Base-by-base conservation (phyloP, 805 yeast genomes). In the Clavispora phyllophila region DNA sequence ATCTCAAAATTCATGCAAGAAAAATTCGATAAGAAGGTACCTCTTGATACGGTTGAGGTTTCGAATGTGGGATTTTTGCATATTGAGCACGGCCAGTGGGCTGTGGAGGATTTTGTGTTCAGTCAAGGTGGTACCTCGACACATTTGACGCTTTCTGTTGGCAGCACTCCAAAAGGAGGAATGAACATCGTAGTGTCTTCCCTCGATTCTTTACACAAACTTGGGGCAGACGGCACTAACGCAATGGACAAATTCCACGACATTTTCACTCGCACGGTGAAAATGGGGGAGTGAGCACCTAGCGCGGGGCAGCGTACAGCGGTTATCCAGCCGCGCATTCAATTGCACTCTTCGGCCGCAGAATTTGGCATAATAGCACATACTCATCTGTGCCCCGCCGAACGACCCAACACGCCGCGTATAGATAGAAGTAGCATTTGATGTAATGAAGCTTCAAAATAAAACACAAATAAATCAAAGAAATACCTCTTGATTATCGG, bases 71-170 rank as follows among this genome's bases (percentile, higher is more conserved):
- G 54, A 4, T 28, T 34, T 6, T 38, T 34, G 7, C 19, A 33
- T 7, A 17, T 42, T 5, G 6, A 18, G 3, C 37, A 40, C 14
- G 44, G 46, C 5, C 23, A 32, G 3, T 49, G 46, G 46, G 32
- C 13, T 7, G 48, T 44, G n/a, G 37, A 26, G 13, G 44, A 49
- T 22, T 23, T 39, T 10, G 20, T 36, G 2, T 50, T 50, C 37
- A 44, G 51, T 31, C 53, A 49, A 29, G 46, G 53, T 15, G 44
- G 42, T 15, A 40, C 47, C 3, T 31, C 26, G 19, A 35, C 51
- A 2, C 51, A 47, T 23, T 14, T 49, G 22, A 44, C 44, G 7
- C 33, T 48, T 15, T 45, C 49, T 7, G 42, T 43, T n/a, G 42
- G 40, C 15, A 44, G 49, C 34, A 47, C 47, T 5, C 37, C 46